Evolutionary conservation across 2,329 filamentous ascomycete genomes (phyloP), one percentile per base, ranked within the genome.

Genomic region (Penicillium sp.): DNA sequence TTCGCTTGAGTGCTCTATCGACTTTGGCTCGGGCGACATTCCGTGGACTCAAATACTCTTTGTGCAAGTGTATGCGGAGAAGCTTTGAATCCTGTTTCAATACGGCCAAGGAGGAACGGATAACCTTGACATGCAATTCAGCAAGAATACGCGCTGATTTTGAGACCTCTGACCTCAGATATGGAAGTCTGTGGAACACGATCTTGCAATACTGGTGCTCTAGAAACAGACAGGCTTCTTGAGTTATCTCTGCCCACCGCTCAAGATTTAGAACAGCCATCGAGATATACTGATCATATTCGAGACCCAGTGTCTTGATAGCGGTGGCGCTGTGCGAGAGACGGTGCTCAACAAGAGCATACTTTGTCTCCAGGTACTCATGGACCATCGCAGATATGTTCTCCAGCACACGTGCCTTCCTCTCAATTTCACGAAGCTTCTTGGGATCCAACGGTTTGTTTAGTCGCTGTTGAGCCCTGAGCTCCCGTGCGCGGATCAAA

Each of bases 1-100:
- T 9, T 24, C 44, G 29, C 7, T 35, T n/a, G 6, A 62, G 41
- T 13, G 59, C 18, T 3, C 13, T 7, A 37, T 65, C 54, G 7
- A 65, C 48, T 6, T 51, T 61, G 9, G 35, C 36, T 44, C 54
- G 54, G 9, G 58, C 58, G 32, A 48, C 48, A 12, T 41, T 7
- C 18, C 54, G 53, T 37, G 60, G 55, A n/a, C 9, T 26, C 26
- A 58, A 24, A 40, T 56, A 57, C 13, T 59, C 45, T 5, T 34
- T 4, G 4, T 52, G 2, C 7, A 63, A 24, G 5, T 39, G 18
- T 4, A 41, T 13, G 38, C 9, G 12, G 12, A 54, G 29, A 8
- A 26, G 13, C 7, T 6, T 2, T 6, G 42, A 45, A n/a, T 33
- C 33, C 8, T n/a, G 18, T 41, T 44, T 29, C 18, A 48, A 55